A percentile compares a stretch with the other conserved stretches of the same genome.
Evolutionary conservation across 2,329 filamentous ascomycete species (phyloP).

Genomic region (Dothideomycetidae sp.): DNA sequence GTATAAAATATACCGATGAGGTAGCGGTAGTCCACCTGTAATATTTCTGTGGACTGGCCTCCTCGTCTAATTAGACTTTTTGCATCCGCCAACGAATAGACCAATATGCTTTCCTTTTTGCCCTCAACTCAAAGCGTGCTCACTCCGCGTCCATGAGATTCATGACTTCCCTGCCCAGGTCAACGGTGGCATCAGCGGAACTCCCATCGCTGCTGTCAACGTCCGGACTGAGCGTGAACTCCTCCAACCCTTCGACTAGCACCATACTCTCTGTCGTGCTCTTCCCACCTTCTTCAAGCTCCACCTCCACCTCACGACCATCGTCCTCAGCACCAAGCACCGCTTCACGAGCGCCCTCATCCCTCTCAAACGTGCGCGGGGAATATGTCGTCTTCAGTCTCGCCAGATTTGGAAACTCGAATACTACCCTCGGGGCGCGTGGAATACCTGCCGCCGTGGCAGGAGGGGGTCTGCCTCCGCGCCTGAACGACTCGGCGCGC

Average conservation of each 20-base stretch:
- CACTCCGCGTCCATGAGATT: neutral
- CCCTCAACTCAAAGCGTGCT: too few species aligned
- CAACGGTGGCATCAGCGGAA: too few species aligned
- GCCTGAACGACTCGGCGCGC: too few species aligned
- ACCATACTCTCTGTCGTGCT: neutral
- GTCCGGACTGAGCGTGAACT: neutral
- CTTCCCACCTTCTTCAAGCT: neutral
- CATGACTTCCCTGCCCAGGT: neutral
- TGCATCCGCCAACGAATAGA: too few species aligned
- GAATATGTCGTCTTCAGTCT: too few species aligned
- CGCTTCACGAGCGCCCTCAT: neutral
- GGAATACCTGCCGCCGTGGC: neutral
- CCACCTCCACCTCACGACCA: neutral
- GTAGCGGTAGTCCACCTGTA: too few species aligned
- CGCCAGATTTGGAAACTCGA: neutral
- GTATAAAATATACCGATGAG: too few species aligned
- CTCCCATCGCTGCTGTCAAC: too few species aligned
- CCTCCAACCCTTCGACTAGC: conserved; percentile 1
- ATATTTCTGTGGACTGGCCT: too few species aligned
- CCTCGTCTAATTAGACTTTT: too few species aligned
- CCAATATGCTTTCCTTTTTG: too few species aligned
- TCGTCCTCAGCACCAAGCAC: neutral
- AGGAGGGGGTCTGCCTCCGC: neutral
- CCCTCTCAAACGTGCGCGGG: neutral
- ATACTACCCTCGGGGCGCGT: neutral